Percentiles rank a stretch among this genome's conserved stretches.
These are phyloP conservation scores for Hypoxylon crocopeplum DNA, from an alignment of 495 filamentous ascomycete genomes.

Conservation along the genomic window DNA sequence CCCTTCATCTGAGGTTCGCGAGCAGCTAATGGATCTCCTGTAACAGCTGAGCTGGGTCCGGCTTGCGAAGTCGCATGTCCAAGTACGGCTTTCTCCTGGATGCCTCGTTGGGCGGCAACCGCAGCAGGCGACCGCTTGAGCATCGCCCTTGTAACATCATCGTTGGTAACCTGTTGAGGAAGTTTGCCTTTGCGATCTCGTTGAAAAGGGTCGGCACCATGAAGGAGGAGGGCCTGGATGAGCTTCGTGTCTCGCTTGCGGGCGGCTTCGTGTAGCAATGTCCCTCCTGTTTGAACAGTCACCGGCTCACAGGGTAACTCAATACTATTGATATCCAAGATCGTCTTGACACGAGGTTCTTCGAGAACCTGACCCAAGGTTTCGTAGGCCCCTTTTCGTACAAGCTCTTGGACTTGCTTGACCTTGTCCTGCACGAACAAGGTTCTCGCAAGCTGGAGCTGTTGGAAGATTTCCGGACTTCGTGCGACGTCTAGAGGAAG, in stretches of 20 bases:
- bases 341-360: conserved; percentile 81
- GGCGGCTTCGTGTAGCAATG: conserved; percentile 91
- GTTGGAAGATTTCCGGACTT: conserved; percentile 93
- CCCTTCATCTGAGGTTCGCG: conserved; percentile 98
- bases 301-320: conserved; percentile 84
- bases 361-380: conserved; percentile 78
- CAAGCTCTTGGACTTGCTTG: conserved; percentile 78
- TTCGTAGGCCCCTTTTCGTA: conserved; percentile 75
- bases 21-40: conserved; percentile 73
- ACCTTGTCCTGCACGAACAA: conserved; percentile 88
- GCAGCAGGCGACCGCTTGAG: conserved; percentile 94
- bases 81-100: conserved; percentile 94
- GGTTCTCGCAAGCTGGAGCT: conserved; percentile 88
- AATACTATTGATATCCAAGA: conserved; percentile 87
- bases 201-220: conserved; percentile 97
- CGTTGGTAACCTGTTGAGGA: conserved; percentile 96
- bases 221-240: conserved; percentile 86
- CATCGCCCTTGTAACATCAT: conserved; percentile 84
- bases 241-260: conserved; percentile 82
- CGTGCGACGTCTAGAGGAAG: conserved; percentile 87
- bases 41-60: conserved; percentile 54
- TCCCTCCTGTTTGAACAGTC: conserved; percentile 80
- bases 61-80: conserved; percentile 73
- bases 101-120: conserved; percentile 89
- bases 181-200: conserved; percentile 94